These are phyloP conservation scores for Trichoderma sp. DNA, from an alignment of 2,329 filamentous ascomycete genomes.

Conservation along the genomic window DNA sequence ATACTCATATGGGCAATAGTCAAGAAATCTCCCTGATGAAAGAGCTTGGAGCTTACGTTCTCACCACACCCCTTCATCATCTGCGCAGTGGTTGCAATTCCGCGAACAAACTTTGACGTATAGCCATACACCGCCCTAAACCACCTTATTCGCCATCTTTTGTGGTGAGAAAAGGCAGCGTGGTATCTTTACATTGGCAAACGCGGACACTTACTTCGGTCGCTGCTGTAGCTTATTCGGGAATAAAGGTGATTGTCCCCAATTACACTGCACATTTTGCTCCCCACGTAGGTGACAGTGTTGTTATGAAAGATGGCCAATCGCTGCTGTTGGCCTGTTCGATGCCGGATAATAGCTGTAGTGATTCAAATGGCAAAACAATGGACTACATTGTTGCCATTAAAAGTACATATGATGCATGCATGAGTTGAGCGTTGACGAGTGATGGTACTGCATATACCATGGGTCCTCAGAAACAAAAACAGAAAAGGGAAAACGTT, in stretches of 20 bases:
- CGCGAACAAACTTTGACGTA: too few species aligned
- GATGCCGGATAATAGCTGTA: background rate
- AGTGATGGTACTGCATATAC: background rate
- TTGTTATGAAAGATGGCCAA: background rate
- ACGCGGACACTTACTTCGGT: too few species aligned
- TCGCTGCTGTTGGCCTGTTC: background rate
- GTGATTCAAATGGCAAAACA: background rate
- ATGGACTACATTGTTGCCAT: background rate
- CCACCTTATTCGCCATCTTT: too few species aligned
- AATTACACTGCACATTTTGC: background rate
- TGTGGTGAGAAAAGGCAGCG: too few species aligned
- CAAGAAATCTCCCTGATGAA: too few species aligned
- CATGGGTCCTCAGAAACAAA: background rate
- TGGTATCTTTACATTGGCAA: too few species aligned
- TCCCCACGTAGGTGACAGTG: background rate
- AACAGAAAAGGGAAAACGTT: background rate
- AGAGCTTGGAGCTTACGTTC: too few species aligned
- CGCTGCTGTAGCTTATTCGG: too few species aligned
- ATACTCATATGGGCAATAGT: too few species aligned
- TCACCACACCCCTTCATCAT: too few species aligned
- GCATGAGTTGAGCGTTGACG: background rate
- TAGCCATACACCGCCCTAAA: too few species aligned
- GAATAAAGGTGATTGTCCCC: background rate
- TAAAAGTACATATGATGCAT: background rate
- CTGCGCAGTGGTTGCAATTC: too few species aligned